Base-by-base conservation (phyloP, 768 basidiomycete genomes). In the Neoboletus subvelutipes region DNA sequence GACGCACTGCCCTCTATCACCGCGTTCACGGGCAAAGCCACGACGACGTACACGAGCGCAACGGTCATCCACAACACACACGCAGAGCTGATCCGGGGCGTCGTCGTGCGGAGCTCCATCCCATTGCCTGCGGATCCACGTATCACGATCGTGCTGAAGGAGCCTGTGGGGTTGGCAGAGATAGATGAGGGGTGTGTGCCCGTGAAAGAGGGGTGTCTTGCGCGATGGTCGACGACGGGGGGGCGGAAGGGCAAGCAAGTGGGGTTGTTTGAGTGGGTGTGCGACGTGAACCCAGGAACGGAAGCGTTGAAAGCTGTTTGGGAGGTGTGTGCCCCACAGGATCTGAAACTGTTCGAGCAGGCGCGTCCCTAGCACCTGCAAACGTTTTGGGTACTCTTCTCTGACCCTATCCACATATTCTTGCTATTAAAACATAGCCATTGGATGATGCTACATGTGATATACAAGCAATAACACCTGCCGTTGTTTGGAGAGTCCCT, bases 231-330 rank as follows among this genome's bases (percentile, higher is more conserved):
- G 39, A 60, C 66, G 33, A 41, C 40, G 4, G 62, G 64, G 1
- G 50, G 55, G 6, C 57, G 56, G 39, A 52, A 68, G 17, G 61
- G 69, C 6, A 62, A 65, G 20, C 51, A 64, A 24, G 59, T 40
- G 9, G 67, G 69, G 5, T 28, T 63, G 24, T 63, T 71, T 17
- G 73, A 74, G 47, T 73, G 73, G 72, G 62, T 70, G 15, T 69
- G 59, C 24, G 58, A 61, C 34, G 41, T 71, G 39, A 58, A 55
- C 6, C 62, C 63, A 12, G 68, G 67, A 17, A 64, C 62, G 55
- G 56, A 60, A 51, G 54, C 67, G 26, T 52, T 75, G 55, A 68
- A 66, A 36, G 65, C 64, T 1, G 59, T 65, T 5, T 75, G 66
- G 64, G 67, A 70, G n/a, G 65, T 73, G 28, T 61, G 59, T 47